phyloP scores from a whole-genome alignment of 768 basidiomycete species.

The Suillus cothurnatus region DNA sequence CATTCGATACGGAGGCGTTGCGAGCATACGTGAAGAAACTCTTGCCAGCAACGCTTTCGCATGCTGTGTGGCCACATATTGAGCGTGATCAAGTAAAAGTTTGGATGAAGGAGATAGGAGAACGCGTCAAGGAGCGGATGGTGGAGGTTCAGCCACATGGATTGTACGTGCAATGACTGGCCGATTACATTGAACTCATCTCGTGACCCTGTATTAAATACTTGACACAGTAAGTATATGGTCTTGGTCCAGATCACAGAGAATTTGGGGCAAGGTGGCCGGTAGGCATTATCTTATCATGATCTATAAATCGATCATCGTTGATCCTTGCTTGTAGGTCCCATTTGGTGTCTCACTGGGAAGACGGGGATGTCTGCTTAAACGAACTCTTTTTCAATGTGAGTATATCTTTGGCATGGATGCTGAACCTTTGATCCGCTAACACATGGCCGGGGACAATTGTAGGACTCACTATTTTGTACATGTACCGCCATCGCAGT shows the following conservation, averaged over 20 bases:
- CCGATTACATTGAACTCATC: constrained; percentile 13
- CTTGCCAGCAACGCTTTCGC: constrained; percentile 67
- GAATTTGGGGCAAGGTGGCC: constrained; percentile 83
- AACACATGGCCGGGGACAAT: constrained; percentile 5
- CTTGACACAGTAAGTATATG: constrained; percentile 70
- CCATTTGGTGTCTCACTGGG: constrained; percentile 86
- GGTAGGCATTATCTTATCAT: constrained; percentile 47
- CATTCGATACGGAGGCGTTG: constrained; percentile 73
- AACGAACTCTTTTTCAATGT: constrained; percentile 84
- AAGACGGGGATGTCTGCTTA: constrained; percentile 76
- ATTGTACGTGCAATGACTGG: constrained; percentile 59
- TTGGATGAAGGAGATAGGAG: constrained; percentile 85
- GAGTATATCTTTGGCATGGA: constrained; percentile 33
- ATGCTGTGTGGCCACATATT: constrained; percentile 63
- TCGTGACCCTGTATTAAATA: constrained; percentile 6
- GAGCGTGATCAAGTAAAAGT: constrained; percentile 70
- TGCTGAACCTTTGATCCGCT: constrained; percentile 9
- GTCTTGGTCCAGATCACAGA: constrained; percentile 85
- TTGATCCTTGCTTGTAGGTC: constrained; percentile 47
- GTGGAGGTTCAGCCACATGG: constrained; percentile 78
- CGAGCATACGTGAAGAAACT: constrained; percentile 84
- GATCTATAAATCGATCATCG: constrained; percentile 1
- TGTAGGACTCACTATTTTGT: constrained; percentile 72
- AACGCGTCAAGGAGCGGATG: constrained; percentile 86
- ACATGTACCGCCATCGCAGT: constrained; percentile 65